Conservation (phyloP, 805 yeast genomes). For the Candida alai region DNA sequence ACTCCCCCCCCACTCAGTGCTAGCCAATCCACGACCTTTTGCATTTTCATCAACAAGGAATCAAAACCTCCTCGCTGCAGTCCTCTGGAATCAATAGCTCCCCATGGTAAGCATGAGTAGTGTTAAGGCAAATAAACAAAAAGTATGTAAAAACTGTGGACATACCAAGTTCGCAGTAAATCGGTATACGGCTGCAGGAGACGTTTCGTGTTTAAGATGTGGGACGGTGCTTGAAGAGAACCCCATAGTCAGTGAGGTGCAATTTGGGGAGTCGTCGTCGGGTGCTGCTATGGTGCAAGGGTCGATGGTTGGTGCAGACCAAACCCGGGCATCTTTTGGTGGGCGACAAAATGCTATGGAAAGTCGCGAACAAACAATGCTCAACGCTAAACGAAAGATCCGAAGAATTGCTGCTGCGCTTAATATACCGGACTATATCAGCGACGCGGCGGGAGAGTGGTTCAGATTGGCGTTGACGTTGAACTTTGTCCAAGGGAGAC, state of each 20-base stretch:
- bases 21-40: no score
- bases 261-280: conserved; percentile 84
- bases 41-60: no score
- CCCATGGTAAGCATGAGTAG: no score
- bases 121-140: conserved; percentile 4
- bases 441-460: conserved; percentile 87
- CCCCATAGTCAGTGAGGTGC: conserved; percentile 92
- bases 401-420: conserved; percentile 76
- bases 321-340: conserved; percentile 62
- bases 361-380: conserved; percentile 83
- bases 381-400: conserved; percentile 77
- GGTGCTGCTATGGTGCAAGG: conserved; percentile 98
- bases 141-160: conserved; percentile 23
- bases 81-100: no score
- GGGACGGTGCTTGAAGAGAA: conserved; percentile 88
- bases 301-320: conserved; percentile 86
- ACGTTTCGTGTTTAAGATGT: conserved; percentile 75
- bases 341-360: conserved; percentile 76
- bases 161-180: conserved; percentile 20
- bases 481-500: conserved; percentile 95
- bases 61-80: no score
- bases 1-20: no score
- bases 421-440: conserved; percentile 75
- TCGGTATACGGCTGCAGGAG: conserved; percentile 48
- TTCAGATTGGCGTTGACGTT: conserved; percentile 80